phyloP scores from a whole-genome alignment of 2,329 filamentous ascomycete genomes.

The Ceratocystis destructans region DNA sequence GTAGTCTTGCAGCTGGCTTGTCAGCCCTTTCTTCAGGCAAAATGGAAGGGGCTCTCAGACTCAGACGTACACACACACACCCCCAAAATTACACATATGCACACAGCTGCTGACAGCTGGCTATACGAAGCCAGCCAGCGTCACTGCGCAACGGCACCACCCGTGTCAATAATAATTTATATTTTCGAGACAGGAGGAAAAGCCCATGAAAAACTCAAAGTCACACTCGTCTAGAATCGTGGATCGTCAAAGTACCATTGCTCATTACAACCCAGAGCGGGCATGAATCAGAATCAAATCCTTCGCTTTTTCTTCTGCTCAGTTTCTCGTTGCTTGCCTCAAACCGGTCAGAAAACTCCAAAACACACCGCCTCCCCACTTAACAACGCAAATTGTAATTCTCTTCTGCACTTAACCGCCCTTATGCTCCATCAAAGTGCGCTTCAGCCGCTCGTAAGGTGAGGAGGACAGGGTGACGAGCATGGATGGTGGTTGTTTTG shows the following conservation, averaged over 20 bases:
- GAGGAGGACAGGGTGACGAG: too few relatives aligned
- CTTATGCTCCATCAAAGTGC: too few relatives aligned
- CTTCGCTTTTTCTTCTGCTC: too few relatives aligned
- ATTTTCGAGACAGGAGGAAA: background rate
- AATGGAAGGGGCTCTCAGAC: too few relatives aligned
- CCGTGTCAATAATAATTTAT: background rate
- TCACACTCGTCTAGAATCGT: background rate
- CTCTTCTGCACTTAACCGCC: background rate
- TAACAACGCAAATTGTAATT: background rate
- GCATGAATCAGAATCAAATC: too few relatives aligned
- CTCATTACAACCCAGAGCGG: too few relatives aligned
- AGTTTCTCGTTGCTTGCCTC: too few relatives aligned
- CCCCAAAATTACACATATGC: background rate
- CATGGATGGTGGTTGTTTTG: too few relatives aligned
- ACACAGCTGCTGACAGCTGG: background rate
- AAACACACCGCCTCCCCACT: slow-evolving; percentile 2
- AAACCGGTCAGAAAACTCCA: background rate
- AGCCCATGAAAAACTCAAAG: background rate
- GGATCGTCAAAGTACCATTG: background rate
- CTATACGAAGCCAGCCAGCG: background rate
- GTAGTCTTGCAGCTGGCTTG: too few relatives aligned
- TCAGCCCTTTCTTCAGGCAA: too few relatives aligned
- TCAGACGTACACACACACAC: too few relatives aligned
- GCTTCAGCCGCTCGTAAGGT: too few relatives aligned
- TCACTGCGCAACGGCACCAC: background rate